Conservation (phyloP, 2,329 filamentous ascomycete species). For the Trichoderma koningii region DNA sequence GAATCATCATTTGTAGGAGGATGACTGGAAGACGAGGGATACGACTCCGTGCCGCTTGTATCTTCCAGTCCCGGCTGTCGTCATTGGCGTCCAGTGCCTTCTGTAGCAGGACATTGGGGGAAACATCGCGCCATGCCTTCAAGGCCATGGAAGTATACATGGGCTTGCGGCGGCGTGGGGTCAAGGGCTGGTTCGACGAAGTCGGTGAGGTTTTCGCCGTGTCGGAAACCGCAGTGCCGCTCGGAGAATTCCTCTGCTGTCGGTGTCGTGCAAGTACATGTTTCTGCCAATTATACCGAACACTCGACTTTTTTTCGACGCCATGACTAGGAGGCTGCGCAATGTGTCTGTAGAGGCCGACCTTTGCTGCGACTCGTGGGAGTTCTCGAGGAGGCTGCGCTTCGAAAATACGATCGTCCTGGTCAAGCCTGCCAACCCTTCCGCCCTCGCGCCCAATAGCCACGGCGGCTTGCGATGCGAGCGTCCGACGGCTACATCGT, state of each 20-base stretch:
- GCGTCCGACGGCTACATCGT: background rate
- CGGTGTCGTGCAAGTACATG: background rate
- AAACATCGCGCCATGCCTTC: slow-evolving; percentile 21
- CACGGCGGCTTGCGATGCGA: slow-evolving; percentile 23
- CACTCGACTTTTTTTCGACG: background rate
- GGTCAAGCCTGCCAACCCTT: slow-evolving; percentile 1
- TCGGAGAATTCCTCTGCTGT: background rate
- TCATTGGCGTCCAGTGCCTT: slow-evolving; percentile 28
- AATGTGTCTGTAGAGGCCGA: background rate
- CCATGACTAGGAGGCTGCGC: background rate
- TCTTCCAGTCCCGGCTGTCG: slow-evolving; percentile 29
- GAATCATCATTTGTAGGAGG: slow-evolving; percentile 40
- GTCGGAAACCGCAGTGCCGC: background rate
- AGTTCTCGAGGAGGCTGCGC: background rate
- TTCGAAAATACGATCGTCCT: slow-evolving; percentile 11
- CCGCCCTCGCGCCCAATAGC: slow-evolving; percentile 5
- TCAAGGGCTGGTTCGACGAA: background rate
- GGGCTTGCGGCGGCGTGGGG: background rate
- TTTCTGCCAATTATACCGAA: background rate
- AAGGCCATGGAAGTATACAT: background rate
- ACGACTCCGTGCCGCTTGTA: slow-evolving; percentile 33
- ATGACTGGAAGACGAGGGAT: slow-evolving; percentile 37
- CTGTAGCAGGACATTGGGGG: slow-evolving; percentile 35
- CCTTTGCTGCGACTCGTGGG: background rate
- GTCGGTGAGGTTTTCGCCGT: background rate